These are phyloP conservation scores for Scheffersomyces parashehatae DNA, from an alignment of 1,139 yeast genomes.

Conservation along the genomic window DNA sequence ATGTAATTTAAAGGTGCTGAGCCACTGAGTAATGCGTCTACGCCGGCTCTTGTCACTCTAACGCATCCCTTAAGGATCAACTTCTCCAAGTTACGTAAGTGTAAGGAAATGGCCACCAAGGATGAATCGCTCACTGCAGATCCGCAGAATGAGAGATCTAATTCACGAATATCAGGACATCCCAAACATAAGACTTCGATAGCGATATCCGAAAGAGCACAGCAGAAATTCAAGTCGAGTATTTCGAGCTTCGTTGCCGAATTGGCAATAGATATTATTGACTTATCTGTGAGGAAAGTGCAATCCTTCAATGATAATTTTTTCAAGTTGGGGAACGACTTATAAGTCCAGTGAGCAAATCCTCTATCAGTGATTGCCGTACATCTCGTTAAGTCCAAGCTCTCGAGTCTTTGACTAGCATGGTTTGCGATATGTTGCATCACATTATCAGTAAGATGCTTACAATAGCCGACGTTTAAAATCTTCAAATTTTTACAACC, in stretches of 20 bases:
- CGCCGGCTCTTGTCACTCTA: constrained; percentile 73
- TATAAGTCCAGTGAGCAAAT: constrained; percentile 62
- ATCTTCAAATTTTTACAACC: constrained; percentile 62
- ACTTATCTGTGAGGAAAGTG: constrained; percentile 66
- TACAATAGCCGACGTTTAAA: constrained; percentile 68
- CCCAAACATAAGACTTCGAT: constrained; percentile 66
- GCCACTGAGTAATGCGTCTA: constrained; percentile 62
- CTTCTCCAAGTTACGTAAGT: constrained; percentile 46
- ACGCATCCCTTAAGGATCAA: constrained; percentile 67
- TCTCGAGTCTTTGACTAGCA: constrained; percentile 55
- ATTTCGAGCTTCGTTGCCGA: constrained; percentile 58
- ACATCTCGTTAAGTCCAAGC: constrained; percentile 68
- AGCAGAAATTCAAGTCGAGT: constrained; percentile 69
- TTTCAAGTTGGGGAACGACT: constrained; percentile 53
- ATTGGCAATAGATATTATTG: constrained; percentile 62
- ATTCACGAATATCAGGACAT: constrained; percentile 52
- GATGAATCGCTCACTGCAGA: constrained; percentile 77
- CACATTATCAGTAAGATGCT: constrained; percentile 66
- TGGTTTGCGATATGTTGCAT: constrained; percentile 64
- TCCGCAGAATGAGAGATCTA: constrained; percentile 74
- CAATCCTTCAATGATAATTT: constrained; percentile 66
- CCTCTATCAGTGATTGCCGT: constrained; percentile 78
- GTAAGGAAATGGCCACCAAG: constrained; percentile 60
- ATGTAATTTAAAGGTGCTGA: constrained; percentile 53
- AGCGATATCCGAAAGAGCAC: constrained; percentile 69